phyloP scores from a whole-genome alignment of 2,329 filamentous ascomycete genomes.

The Pseudogymnoascus sp. region DNA sequence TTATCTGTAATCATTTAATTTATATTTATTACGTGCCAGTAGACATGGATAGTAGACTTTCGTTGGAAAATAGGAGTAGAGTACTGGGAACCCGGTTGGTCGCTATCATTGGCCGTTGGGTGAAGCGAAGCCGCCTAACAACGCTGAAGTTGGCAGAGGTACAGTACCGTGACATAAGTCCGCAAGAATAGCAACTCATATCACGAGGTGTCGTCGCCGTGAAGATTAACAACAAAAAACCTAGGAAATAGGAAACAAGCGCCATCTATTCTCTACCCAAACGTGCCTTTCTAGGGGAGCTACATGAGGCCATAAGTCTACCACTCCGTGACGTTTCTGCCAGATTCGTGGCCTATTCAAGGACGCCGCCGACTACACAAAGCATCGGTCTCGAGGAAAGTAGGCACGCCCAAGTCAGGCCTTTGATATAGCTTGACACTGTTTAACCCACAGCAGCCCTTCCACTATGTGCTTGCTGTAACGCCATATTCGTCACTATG shows the following conservation, averaged over 20 bases:
- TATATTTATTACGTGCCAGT: not conserved
- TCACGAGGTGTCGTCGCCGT: not conserved
- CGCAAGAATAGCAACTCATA: not conserved
- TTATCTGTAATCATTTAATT: not conserved
- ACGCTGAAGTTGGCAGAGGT: not conserved
- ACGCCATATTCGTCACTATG: slow-evolving; percentile 45
- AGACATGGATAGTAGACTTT: not conserved
- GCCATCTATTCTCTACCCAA: not conserved
- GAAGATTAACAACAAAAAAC: slow-evolving; percentile 2
- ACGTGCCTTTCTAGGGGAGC: not conserved
- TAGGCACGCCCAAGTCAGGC: not conserved
- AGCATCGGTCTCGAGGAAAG: not conserved
- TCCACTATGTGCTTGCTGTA: slow-evolving; percentile 8
- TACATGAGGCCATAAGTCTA: not conserved
- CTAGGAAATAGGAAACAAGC: not conserved
- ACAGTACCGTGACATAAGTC: slow-evolving; percentile 4
- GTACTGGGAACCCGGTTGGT: not conserved
- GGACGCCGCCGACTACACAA: not conserved
- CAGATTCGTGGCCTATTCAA: not conserved
- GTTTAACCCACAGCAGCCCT: not conserved
- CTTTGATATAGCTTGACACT: not conserved
- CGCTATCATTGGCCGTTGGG: not conserved
- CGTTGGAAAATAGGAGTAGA: not conserved
- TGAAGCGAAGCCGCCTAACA: slow-evolving; percentile 2
- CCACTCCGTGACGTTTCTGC: not conserved